Evolutionary conservation across 2,329 filamentous ascomycete species (phyloP), one percentile per base, ranked within the genome.

Genomic region (Nemania sp.): DNA sequence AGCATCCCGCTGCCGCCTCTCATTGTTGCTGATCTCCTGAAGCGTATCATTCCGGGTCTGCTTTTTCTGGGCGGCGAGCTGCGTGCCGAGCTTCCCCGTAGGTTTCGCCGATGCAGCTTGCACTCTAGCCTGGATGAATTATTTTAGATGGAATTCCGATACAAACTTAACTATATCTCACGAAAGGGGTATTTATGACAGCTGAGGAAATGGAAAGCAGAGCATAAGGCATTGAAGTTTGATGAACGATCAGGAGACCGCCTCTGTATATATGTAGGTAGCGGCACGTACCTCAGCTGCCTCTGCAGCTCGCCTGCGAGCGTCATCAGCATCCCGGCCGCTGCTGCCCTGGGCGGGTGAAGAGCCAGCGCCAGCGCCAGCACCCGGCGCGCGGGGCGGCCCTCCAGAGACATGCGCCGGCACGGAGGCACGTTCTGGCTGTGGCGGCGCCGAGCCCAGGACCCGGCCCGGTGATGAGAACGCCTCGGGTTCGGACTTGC

Each of bases 51-150:
- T 78, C 48, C 84, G 80, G 7, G 88, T 91, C 74, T 90, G 84
- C 63, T 83, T 85, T 74, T 88, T 89, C 73, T 96, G 89, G 30
- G 85, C 86, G 49, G 86, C 81, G 12, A 96, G 77, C 67, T 91
- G 86, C 26, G 78, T 74, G 28, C 81, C 81, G 11, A 95, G 77
- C 68, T 91, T 92, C 14, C 89, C 86, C 64, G 84, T 83, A 41
- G 74, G 74, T 72, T 76, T 84, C 54, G 62, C 54, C 3, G 72
- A 74, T 41, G 78, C 69, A 28, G 82, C 80, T 62, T 85, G 82
- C 17, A 84, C 85, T 60, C 90, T 82, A 68, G 86, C 86, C 88
- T 91, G 62, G 49, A 22, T 23, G 17, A 9, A 36, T 28, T 34
- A 24, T 41, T 45, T 44, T 9, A 49, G 46, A 36, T 36, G 6